Base-by-base conservation (phyloP, 139 green algal species). In the Micractinium conductrix region DNA sequence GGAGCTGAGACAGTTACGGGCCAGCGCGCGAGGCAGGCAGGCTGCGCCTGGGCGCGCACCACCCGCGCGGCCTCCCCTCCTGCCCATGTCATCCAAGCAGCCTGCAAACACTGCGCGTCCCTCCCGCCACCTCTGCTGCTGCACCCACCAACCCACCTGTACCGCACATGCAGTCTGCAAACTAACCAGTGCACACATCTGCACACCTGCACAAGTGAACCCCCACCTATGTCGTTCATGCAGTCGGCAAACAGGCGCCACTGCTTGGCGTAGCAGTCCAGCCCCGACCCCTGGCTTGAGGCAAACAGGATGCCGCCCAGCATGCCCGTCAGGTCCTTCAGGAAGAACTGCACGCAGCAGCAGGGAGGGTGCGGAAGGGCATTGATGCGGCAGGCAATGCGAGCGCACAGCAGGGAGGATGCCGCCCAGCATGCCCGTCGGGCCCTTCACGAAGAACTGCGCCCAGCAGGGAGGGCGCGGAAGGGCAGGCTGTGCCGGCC, bases 231-330 rank as follows among this genome's bases (percentile, higher is more conserved):
- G 65, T 95, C 84, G 78, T 94, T 95, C 9, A 71, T 74, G 28
- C 89, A 75, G 83, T 96, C 93, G 0, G 93, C 94, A 76, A 92
- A 93, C 12, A 97, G 88, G 16, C 94, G 86, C 94, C 94, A 97
- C 85, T 96, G 93, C 89, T 97, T 97, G 42, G 94, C 91, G 43
- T 91, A 90, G 4, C 76, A 81, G 81, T 94, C 91, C 45, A 96
- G 67, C 28, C 40, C 72, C 24, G 58, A 42, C 50, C 91, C 91
- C 88, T 93, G 85, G 12, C 62, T 73, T 38, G 85, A 87, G 0
- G 92, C 92, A 86, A 97, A 97, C 6, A 92, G 21, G 37, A 96
- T 87, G 35, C 93, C 93, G 1, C 90, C 93, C 16, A 94, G 33
- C 92, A 95, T 94, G 33, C 91, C 92, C 24, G 88, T 81, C 26